Evolutionary conservation across 2,329 filamentous ascomycete species (phyloP), one percentile per base, ranked within the genome.

Genomic region (Botryotinia narcissicola): DNA sequence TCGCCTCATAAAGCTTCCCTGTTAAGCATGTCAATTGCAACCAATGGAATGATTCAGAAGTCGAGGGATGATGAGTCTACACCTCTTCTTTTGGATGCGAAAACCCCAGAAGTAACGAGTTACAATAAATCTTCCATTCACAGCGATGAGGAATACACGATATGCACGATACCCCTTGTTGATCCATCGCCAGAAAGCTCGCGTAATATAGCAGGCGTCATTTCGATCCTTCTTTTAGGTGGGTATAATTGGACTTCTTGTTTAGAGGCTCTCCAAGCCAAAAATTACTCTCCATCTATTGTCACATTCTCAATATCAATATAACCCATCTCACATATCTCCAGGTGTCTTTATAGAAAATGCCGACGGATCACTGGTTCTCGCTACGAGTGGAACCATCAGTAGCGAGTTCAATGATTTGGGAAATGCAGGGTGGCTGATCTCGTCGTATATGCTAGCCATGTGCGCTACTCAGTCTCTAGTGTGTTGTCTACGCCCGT

Each of bases 361-460:
- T 67, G 86, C 87, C 22, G 91, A 93, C 78, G 82, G 83, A 0
- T 90, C 89, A 0, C 82, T 93, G 0, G 85, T 93, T 0, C 82
- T 93, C 46, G 90, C 91, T 0, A 91, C 90, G 0, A 88, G 91
- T 71, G 86, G 87, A 0, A 83, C 83, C 2, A 89, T 91, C 71
- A 86, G 87, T 0, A 90, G 88, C 37, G 86, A 90, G 71, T 91
- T 91, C 76, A 82, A 87, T 73, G 83, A 85, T 66, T 78, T 91
- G 3, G 85, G 84, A n/a, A 84, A 87, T 69, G 89, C 88, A 9
- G 89, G 85, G 76, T 89, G 88, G 87, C 78, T 89, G 20, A 86
- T 87, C 29, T 87, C 86, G 10, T 84, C 83, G 29, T 88, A 88
- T 75, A 82, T 84, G 2, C 77, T 89, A 40, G 86, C 86, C 0